phyloP scores from a whole-genome alignment of 306 rosid species.

The Vigna mungo region DNA sequence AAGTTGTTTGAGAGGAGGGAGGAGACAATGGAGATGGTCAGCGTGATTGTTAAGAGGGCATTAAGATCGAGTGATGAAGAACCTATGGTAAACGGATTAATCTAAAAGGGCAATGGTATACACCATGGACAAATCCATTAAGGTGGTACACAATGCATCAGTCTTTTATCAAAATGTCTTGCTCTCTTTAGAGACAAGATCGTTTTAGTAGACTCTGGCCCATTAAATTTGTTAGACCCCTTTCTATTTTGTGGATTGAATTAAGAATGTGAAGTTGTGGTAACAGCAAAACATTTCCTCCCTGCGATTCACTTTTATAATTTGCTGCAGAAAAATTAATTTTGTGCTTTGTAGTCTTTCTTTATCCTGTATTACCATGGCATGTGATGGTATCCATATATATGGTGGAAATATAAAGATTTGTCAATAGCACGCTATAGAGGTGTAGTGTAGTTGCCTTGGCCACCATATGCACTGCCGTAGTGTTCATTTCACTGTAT shows the following conservation, averaged over 20 bases:
- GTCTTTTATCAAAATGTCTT: background rate
- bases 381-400: background rate
- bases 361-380: background rate
- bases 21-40: too few relatives aligned
- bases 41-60: too few relatives aligned
- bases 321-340: background rate
- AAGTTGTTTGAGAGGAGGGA: too few relatives aligned
- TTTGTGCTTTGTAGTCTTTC: background rate
- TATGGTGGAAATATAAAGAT: conserved; percentile 11
- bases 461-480: background rate
- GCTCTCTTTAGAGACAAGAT: background rate
- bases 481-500: background rate
- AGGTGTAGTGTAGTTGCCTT: background rate
- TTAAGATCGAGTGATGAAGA: too few relatives aligned
- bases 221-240: conserved; percentile 9
- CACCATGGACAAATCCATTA: too few relatives aligned
- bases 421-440: background rate
- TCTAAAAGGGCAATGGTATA: too few relatives aligned
- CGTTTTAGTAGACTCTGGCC: background rate
- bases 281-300: background rate
- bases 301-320: background rate
- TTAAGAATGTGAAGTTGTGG: too few relatives aligned
- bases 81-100: too few relatives aligned
- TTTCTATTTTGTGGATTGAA: too few relatives aligned
- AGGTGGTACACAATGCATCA: background rate